phyloP scores from a whole-genome alignment of 768 basidiomycete species.

The Daedaleopsis nitida region DNA sequence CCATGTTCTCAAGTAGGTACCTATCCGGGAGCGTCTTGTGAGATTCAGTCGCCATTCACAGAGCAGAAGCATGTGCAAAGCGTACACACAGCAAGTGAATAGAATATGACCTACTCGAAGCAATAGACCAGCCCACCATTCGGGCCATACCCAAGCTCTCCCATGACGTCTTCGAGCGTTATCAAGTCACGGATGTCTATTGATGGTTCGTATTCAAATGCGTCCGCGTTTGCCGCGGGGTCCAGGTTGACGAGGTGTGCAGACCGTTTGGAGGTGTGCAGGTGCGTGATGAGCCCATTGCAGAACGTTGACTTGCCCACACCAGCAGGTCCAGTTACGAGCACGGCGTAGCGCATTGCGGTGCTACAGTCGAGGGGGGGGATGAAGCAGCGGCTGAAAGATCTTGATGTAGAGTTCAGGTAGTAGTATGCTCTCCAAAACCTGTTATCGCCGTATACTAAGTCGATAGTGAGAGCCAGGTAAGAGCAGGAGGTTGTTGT shows the following conservation, averaged over 20 bases:
- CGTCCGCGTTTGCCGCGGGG: conserved; percentile 84
- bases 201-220: conserved; percentile 89
- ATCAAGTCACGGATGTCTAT: conserved; percentile 95
- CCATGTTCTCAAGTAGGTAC: conserved; percentile 95
- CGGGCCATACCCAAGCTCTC: conserved; percentile 91
- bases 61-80: background rate
- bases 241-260: conserved; percentile 97
- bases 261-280: conserved; percentile 76
- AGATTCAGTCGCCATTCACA: conserved; percentile 1
- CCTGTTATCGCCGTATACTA: no score
- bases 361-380: background rate
- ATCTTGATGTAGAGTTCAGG: background rate
- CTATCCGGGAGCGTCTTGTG: conserved; percentile 40
- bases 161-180: conserved; percentile 94
- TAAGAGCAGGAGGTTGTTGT: background rate
- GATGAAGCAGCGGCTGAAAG: background rate
- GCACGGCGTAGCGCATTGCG: conserved; percentile 83
- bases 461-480: background rate
- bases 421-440: background rate
- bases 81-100: background rate
- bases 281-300: conserved; percentile 84
- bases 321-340: conserved; percentile 95
- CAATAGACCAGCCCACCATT: conserved; percentile 98
- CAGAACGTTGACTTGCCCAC: conserved; percentile 98
- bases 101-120: conserved; percentile 86